phyloP scores from a whole-genome alignment of 202 grass and related monocot genomes.

The Tripidium arundinaceum region DNA sequence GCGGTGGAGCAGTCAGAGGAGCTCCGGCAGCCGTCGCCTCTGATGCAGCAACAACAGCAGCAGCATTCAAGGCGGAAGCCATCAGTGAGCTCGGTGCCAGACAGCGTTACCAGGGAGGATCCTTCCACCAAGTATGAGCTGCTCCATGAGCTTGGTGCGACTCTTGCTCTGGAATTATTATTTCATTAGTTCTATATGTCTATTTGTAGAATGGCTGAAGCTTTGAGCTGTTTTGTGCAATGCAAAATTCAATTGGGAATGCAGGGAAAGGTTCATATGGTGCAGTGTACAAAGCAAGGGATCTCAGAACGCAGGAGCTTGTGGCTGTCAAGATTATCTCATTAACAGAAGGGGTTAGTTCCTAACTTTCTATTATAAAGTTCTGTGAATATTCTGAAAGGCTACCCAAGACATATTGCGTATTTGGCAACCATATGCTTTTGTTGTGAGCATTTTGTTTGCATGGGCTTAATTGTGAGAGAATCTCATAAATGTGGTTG shows the following conservation, averaged over 20 bases:
- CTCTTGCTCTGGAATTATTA: no score
- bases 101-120: no score
- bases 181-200: no score
- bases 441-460: neutral
- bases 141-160: no score
- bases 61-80: no score
- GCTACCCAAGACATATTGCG: neutral
- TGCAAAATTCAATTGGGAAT: slow-evolving; percentile 28
- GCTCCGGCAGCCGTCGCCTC: no score
- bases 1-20: no score
- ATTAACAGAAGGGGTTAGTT: slow-evolving; percentile 65
- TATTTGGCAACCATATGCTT: slow-evolving; percentile 18
- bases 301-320: slow-evolving; percentile 86
- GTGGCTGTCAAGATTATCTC: slow-evolving; percentile 98
- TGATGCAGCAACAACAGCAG: no score
- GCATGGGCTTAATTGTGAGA: slow-evolving; percentile 2
- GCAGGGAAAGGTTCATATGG: slow-evolving; percentile 96
- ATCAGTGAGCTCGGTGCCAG: no score
- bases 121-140: no score
- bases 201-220: neutral
- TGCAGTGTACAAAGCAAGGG: slow-evolving; percentile 96
- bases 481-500: neutral
- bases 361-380: slow-evolving; percentile 36
- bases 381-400: neutral
- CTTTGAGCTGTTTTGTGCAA: slow-evolving; percentile 26